Evolutionary conservation across 2,329 filamentous ascomycete species (phyloP).

Genomic region (Colletotrichum plurivorum): DNA sequence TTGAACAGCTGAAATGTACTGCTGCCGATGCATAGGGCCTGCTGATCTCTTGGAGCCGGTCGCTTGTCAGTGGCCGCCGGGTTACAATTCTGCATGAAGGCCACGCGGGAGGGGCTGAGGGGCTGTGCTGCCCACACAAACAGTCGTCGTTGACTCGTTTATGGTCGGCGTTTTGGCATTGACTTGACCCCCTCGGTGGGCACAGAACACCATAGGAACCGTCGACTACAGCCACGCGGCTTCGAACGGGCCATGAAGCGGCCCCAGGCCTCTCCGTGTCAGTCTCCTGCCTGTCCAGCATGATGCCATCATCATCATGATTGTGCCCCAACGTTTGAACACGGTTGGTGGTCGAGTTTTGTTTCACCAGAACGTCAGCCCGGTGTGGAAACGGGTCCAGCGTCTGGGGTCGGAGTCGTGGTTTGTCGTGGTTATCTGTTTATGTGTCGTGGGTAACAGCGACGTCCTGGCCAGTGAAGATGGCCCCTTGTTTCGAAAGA

Average conservation of each 20-base stretch:
- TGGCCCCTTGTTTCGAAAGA: constrained; percentile 36
- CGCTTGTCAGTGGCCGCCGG: constrained; percentile 30
- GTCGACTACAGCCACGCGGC: constrained; percentile 30
- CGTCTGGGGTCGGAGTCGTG: constrained; percentile 10
- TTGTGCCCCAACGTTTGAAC: constrained; percentile 16
- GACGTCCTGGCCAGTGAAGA: constrained; percentile 24
- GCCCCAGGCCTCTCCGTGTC: background rate
- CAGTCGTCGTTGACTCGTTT: constrained; percentile 33
- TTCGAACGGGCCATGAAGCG: constrained; percentile 13
- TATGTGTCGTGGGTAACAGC: constrained; percentile 20
- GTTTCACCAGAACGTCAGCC: constrained; percentile 27
- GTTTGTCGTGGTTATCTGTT: constrained; percentile 9
- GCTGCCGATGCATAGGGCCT: constrained; percentile 35
- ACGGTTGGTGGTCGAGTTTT: constrained; percentile 12
- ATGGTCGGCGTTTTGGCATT: constrained; percentile 36
- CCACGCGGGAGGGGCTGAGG: constrained; percentile 37
- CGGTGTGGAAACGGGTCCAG: constrained; percentile 13
- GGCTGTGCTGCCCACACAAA: constrained; percentile 39
- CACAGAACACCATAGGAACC: constrained; percentile 22
- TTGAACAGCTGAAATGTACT: constrained; percentile 40
- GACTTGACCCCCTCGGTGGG: constrained; percentile 27
- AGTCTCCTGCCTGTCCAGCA: background rate
- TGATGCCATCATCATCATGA: constrained; percentile 31
- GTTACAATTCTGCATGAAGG: constrained; percentile 28
- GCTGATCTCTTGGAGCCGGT: constrained; percentile 38